Conservation (phyloP, 257 asterid species). For the Echium plantagineum region DNA sequence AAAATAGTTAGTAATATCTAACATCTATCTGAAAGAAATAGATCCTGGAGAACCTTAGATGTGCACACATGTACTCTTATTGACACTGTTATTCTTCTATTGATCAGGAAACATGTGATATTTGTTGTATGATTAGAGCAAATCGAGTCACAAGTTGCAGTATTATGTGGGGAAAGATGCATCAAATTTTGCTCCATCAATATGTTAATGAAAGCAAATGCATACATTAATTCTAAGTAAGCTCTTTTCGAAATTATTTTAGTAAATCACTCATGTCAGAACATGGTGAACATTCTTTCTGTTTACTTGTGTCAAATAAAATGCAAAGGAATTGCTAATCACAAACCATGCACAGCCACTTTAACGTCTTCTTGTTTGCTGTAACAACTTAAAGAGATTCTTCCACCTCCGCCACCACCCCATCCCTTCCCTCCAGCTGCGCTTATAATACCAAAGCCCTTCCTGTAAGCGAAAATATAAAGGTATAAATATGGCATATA, state of each 20-base stretch:
- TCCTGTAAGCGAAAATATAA: constrained; percentile 40
- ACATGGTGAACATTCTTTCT: background rate
- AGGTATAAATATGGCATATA: constrained; percentile 3
- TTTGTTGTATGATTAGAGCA: too few species aligned
- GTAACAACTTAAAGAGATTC: constrained; percentile 83
- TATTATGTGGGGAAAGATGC: too few species aligned
- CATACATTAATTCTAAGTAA: background rate
- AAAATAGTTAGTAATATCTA: too few species aligned
- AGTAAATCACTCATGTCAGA: background rate
- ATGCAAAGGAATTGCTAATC: constrained; percentile 11
- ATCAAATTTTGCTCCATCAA: too few species aligned
- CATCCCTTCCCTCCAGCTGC: constrained; percentile 95
- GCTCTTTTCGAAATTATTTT: background rate
- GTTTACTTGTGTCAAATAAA: background rate
- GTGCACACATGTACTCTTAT: background rate
- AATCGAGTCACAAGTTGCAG: too few species aligned
- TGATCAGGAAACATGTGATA: background rate
- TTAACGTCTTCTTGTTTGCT: constrained; percentile 94
- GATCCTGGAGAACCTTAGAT: background rate
- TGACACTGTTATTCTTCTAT: background rate
- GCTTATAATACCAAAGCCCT: constrained; percentile 70
- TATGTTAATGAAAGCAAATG: too few species aligned
- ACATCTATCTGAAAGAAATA: background rate
- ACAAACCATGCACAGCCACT: constrained; percentile 78
- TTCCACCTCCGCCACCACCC: constrained; percentile 99